Percentiles rank a stretch among this genome's conserved stretches.
phyloP scores from a whole-genome alignment of 192 early-diverging fungal species.

The Radiomyces spectabilis region DNA sequence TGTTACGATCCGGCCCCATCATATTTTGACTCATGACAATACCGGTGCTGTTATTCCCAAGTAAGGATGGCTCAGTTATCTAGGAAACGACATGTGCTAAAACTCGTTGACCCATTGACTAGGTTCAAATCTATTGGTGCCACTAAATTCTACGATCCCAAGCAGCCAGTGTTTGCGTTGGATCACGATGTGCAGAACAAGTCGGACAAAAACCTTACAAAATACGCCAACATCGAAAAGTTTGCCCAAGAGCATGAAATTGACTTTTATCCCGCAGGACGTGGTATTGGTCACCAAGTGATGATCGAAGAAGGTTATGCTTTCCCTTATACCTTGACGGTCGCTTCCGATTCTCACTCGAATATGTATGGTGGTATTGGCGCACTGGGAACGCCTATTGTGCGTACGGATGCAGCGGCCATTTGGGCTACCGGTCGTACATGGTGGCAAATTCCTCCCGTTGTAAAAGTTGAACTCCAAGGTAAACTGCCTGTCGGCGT shows the following conservation, averaged over 20 bases:
- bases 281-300: conserved; percentile 97
- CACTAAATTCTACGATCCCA: conserved; percentile 64
- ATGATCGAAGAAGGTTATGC: conserved; percentile 97
- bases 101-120: not conserved
- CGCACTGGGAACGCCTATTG: conserved; percentile 91
- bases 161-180: conserved; percentile 89
- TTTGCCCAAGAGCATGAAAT: conserved; percentile 79
- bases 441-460: conserved; percentile 99
- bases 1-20: conserved; percentile 86
- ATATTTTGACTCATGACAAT: conserved; percentile 97
- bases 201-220: conserved; percentile 82
- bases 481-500: conserved; percentile 74
- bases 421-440: conserved; percentile 97
- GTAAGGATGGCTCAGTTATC: too few relatives aligned
- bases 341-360: conserved; percentile 97
- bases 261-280: conserved; percentile 92
- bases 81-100: not conserved
- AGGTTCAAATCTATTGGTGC: conserved; percentile 91
- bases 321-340: conserved; percentile 87
- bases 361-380: conserved; percentile 99
- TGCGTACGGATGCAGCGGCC: conserved; percentile 95
- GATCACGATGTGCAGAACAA: conserved; percentile 99
- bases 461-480: conserved; percentile 82
- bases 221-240: conserved; percentile 77
- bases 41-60: conserved; percentile 91